phyloP scores from a whole-genome alignment of 805 yeast species.

The Saturnispora mendoncae region DNA sequence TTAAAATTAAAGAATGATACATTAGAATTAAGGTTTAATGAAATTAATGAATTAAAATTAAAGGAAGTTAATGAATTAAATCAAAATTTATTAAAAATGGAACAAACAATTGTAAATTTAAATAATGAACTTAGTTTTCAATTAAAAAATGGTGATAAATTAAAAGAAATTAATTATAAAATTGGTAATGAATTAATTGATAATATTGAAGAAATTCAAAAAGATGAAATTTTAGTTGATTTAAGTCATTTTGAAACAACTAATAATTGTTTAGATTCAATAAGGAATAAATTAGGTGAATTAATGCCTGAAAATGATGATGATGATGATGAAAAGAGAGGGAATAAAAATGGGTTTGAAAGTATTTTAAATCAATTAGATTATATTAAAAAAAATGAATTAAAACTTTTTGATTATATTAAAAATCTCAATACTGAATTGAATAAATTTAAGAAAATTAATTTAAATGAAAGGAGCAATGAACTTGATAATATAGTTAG shows the following conservation, averaged over 20 bases:
- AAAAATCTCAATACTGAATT: too few species aligned
- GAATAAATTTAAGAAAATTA: not conserved
- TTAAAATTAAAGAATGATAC: slow-evolving; percentile 33
- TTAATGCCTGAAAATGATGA: not conserved
- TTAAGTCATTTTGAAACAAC: not conserved
- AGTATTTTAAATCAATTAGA: not conserved
- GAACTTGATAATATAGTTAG: not conserved
- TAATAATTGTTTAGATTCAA: not conserved
- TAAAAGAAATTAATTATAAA: slow-evolving; percentile 21
- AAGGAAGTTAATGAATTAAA: not conserved
- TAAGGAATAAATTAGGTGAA: not conserved
- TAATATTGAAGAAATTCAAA: slow-evolving; percentile 16
- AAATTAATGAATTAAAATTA: slow-evolving; percentile 6
- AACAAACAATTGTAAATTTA: not conserved
- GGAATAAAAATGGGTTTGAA: not conserved
- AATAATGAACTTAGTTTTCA: not conserved
- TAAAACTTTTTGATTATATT: too few species aligned
- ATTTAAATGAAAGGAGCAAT: not conserved
- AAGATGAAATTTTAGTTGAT: slow-evolving; percentile 1
- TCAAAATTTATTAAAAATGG: not conserved
- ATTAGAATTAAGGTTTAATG: slow-evolving; percentile 19
- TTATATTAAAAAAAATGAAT: not conserved
- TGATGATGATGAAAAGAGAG: not conserved
- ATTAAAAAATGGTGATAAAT: slow-evolving; percentile 12
- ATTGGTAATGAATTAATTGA: slow-evolving; percentile 9